Conservation (phyloP, 208 protist species). For the Acanthamoeba healyi region DNA sequence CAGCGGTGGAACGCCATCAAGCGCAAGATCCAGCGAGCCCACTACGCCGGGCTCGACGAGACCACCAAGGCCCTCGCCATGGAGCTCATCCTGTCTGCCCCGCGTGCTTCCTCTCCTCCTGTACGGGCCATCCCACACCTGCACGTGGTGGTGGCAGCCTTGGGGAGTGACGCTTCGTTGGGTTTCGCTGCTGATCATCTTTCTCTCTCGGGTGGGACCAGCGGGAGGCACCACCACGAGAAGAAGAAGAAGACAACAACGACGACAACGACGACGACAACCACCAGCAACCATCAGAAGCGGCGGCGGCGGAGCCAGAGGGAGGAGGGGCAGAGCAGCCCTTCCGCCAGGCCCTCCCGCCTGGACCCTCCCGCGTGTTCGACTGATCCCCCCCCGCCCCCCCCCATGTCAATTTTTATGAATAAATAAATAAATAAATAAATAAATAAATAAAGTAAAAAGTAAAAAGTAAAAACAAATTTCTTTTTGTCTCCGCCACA, state of each 20-base stretch:
- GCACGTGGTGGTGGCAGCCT: too few species aligned
- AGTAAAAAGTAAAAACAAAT: too few species aligned
- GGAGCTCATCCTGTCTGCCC: neutral
- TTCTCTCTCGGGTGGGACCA: neutral
- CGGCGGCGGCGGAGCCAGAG: neutral
- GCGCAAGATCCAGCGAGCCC: slow-evolving; percentile 13
- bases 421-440: too few species aligned
- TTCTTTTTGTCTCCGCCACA: too few species aligned
- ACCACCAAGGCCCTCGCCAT: neutral
- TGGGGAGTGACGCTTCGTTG: too few species aligned
- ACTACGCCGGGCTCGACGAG: slow-evolving; percentile 4
- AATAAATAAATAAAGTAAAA: too few species aligned
- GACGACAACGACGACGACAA: neutral
- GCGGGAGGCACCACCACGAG: neutral
- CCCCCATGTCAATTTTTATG: too few species aligned
- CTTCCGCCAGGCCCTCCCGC: neutral
- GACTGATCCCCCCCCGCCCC: neutral
- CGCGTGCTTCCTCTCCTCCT: neutral
- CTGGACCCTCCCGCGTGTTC: slow-evolving; percentile 4
- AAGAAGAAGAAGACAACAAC: neutral
- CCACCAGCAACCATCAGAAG: neutral
- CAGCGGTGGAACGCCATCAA: slow-evolving; percentile 37
- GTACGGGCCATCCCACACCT: neutral
- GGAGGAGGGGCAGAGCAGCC: neutral
- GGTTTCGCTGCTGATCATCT: neutral